Conservation (phyloP, 768 basidiomycete species). For the Podaxis mareebaensis region DNA sequence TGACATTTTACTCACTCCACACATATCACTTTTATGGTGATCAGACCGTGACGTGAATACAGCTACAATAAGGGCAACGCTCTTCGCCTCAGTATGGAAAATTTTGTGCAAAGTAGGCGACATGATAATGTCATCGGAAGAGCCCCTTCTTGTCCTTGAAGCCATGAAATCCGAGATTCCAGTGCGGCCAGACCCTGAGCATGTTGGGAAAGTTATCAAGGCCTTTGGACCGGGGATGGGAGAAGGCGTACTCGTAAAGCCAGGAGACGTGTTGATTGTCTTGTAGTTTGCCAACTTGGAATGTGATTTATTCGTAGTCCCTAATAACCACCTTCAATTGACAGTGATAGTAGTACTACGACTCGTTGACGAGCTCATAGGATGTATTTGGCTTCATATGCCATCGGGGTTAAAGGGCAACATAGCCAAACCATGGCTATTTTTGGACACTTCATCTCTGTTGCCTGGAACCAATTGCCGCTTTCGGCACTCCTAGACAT, state of each 20-base stretch:
- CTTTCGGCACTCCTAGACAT: background rate
- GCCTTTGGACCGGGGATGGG: slow-evolving; percentile 39
- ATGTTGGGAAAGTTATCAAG: slow-evolving; percentile 43
- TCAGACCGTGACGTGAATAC: slow-evolving; percentile 10
- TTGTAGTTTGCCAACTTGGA: slow-evolving; percentile 19
- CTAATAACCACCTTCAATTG: background rate
- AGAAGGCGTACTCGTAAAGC: slow-evolving; percentile 45
- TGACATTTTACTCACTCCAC: background rate
- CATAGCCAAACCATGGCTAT: background rate
- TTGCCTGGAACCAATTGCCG: background rate
- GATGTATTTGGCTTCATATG: background rate
- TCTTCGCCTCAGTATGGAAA: slow-evolving; percentile 53
- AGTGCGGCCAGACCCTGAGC: slow-evolving; percentile 43
- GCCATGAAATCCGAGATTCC: slow-evolving; percentile 70
- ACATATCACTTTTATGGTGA: background rate
- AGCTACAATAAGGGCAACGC: slow-evolving; percentile 30
- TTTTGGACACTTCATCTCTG: background rate
- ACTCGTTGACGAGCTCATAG: background rate
- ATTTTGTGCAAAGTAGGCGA: slow-evolving; percentile 46
- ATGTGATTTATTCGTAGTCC: background rate
- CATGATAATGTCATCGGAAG: slow-evolving; percentile 37
- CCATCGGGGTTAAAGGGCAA: background rate
- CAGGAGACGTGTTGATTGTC: slow-evolving; percentile 46
- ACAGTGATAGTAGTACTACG: background rate
- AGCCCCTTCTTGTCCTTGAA: slow-evolving; percentile 52